Evolutionary conservation across 2,329 filamentous ascomycete species (phyloP), one percentile per base, ranked within the genome.

Genomic region (Didymella pomorum): DNA sequence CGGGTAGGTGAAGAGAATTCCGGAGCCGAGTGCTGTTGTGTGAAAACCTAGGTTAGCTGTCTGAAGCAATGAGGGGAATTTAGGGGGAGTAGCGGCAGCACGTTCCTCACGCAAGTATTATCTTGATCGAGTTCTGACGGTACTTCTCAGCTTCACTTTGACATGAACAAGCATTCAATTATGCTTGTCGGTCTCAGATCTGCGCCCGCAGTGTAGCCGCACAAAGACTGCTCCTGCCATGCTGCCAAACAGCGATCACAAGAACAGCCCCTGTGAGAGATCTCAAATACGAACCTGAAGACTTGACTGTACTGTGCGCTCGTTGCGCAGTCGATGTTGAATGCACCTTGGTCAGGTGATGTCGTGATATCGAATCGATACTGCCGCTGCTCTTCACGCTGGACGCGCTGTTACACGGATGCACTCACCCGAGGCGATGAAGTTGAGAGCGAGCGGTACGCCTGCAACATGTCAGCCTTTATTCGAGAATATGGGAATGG

Each of bases 61-160:
- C 52, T 64, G 50, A 41, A 45, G n/a, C 48, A 54, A 56, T 56
- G 65, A 62, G 61, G 53, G 69, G 60, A 69, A 71, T 68, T 78
- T 76, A 80, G 79, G 81, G 71, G 73, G 65, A 76, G 76, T 87
- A 92, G 90, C 90, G 91, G 91, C 91, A 93, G 90, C 91, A 94
- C 91, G 85, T 93, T 94, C 90, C 91, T 89, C 91, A 94, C 91
- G 91, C 91, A 95, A 95, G 91, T 89, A 93, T 94, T 95, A 94
- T 91, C 91, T 95, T 95, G 91, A 91, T 95, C 91, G 91, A 94
- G 91, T 94, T 88, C 81, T 90, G 83, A 93, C 91, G 91, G 91
- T 95, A 87, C 89, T 89, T 94, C 91, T 95, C 91, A 94, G 91
- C 91, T 86, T 93, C 86, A 81, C 86, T 71, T 68, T 60, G 60